Evolutionary conservation across 1,284 basidiomycete species (phyloP), one percentile per base, ranked within the genome.

Genomic region (Cyathus pygmaeus): DNA sequence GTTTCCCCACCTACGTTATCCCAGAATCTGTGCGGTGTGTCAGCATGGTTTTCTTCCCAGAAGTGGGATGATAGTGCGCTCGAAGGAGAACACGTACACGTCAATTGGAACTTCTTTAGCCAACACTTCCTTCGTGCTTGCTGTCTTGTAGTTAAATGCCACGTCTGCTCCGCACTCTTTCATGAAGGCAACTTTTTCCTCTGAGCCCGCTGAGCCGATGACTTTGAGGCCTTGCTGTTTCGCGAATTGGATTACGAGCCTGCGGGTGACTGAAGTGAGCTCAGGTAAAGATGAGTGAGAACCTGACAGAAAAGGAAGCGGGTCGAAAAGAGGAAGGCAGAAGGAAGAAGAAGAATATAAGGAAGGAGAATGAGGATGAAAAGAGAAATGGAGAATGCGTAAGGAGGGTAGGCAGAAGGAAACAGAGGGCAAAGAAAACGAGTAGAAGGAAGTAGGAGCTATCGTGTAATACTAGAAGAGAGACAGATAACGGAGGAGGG

Each of bases 101-200:
- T 83, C 81, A 62, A 89, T 84, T 10, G 85, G 80, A 0, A 90
- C 89, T 57, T 89, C 81, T 66, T 84, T 83, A 64, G 80, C 77
- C 62, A 93, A 82, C 3, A 89, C 82, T 27, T 86, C 79, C 42
- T 75, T 76, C 13, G 85, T 85, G 50, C 77, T 76, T 19, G 75
- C 75, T 0, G 79, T 85, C 77, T 93, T 94, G 81, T 94, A 94
- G 76, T 94, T 92, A 79, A 94, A 87, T 0, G 84, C 88, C 15
- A 87, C 84, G 69, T 94, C 91, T 5, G 87, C 87, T 1, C 91
- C 91, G 49, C 93, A 74, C 36, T 83, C 74, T 65, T 85, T 85
- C 66, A 92, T 81, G 73, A 87, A 90, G 13, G 80, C 74, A 55
- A 90, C 87, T 74, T 94, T 94, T 56, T 89, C 88, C 9, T 87